These are phyloP conservation scores for Rugonectria rugulosa DNA, from an alignment of 2,329 filamentous ascomycete species.

Conservation along the genomic window DNA sequence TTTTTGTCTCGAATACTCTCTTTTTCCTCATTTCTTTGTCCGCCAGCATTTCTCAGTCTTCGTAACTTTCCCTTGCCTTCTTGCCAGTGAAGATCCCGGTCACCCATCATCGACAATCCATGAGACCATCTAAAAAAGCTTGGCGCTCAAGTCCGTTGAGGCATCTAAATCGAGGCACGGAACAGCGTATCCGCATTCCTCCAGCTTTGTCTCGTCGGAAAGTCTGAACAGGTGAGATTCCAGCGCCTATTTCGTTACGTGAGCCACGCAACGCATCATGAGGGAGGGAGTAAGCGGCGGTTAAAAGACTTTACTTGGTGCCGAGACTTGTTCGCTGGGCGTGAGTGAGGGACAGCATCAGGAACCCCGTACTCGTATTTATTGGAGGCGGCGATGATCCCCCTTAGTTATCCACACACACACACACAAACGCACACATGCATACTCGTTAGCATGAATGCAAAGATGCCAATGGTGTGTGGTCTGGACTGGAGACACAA, in stretches of 20 bases:
- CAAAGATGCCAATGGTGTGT: not conserved
- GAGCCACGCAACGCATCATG: not conserved
- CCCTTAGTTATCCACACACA: not conserved
- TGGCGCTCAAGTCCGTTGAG: not conserved
- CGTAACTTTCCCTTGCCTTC: not conserved
- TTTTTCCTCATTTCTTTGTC: not conserved
- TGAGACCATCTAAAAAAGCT: not conserved
- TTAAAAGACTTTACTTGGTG: too few species aligned
- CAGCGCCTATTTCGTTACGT: not conserved
- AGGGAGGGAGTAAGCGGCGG: not conserved
- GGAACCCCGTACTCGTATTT: constrained; percentile 3
- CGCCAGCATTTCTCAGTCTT: too few species aligned
- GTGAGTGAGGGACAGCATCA: not conserved
- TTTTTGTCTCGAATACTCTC: too few species aligned
- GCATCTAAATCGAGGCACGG: not conserved
- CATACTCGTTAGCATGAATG: not conserved
- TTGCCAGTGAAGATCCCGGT: too few species aligned
- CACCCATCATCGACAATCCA: not conserved
- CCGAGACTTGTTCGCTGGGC: not conserved
- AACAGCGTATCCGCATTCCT: not conserved
- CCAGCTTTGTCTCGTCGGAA: not conserved
- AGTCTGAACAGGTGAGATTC: not conserved
- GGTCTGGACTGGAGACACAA: not conserved
- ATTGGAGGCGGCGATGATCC: not conserved
- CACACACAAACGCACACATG: not conserved